Percentiles rank a stretch among this genome's conserved stretches.
Evolutionary conservation across 306 rosid species (phyloP).

Genomic region (Canavalia ensiformis): DNA sequence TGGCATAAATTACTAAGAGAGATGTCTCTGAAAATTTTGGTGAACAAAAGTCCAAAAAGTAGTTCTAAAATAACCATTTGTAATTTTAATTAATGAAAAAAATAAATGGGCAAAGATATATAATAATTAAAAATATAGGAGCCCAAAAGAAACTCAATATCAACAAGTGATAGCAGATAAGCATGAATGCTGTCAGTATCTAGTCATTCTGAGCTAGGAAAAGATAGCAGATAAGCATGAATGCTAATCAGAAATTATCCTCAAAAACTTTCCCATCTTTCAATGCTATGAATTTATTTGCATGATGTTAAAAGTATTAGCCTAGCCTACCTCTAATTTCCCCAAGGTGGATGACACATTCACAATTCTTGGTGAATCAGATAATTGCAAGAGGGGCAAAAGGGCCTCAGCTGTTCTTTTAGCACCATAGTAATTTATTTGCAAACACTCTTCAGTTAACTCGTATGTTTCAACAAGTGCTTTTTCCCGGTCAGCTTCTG

Average conservation of each 20-base stretch:
- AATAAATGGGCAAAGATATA: too few relatives aligned
- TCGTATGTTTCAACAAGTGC: slow-evolving; percentile 48
- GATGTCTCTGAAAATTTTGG: neutral
- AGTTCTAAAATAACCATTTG: too few relatives aligned
- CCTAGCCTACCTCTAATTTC: slow-evolving; percentile 50
- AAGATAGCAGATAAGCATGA: too few relatives aligned
- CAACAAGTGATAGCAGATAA: too few relatives aligned
- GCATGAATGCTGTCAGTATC: too few relatives aligned
- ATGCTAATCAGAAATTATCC: too few relatives aligned
- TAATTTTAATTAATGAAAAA: too few relatives aligned
- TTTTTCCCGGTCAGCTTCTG: slow-evolving; percentile 28
- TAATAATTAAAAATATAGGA: too few relatives aligned
- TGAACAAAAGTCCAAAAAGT: too few relatives aligned
- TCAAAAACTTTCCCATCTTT: too few relatives aligned
- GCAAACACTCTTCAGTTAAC: slow-evolving; percentile 56
- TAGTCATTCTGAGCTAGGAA: too few relatives aligned
- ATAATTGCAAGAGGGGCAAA: slow-evolving; percentile 40
- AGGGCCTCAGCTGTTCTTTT: slow-evolving; percentile 37
- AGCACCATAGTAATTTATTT: slow-evolving; percentile 53
- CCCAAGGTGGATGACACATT: slow-evolving; percentile 61
- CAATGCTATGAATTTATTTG: neutral
- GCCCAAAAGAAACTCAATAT: too few relatives aligned
- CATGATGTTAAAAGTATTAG: neutral
- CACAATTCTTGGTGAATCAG: slow-evolving; percentile 58
- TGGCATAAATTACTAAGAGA: neutral